A percentile compares a stretch with the other conserved stretches of the same genome.
phyloP scores from a whole-genome alignment of 345 rosid genomes.

The Eutrema japonicum region DNA sequence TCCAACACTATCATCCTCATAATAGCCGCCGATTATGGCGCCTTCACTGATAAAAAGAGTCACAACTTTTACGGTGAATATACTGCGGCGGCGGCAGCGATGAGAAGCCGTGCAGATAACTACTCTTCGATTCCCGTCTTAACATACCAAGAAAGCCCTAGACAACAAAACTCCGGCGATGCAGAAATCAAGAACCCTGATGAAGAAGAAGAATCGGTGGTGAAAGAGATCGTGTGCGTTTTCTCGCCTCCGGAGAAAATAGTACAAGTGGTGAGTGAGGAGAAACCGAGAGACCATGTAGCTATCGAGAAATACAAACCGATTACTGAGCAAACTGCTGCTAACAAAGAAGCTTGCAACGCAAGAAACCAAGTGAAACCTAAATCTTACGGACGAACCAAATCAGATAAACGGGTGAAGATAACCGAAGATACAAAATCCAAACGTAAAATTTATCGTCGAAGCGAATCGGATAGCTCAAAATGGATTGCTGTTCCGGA shows the following conservation, averaged over 20 bases:
- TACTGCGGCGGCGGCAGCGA: neutral
- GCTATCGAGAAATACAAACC: conserved; percentile 24
- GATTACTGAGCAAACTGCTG: conserved; percentile 5
- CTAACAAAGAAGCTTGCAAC: conserved; percentile 7
- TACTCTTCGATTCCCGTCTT: conserved; percentile 20
- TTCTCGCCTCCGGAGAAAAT: conserved; percentile 31
- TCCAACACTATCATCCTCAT: conserved; percentile 69
- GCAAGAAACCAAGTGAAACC: conserved; percentile 22
- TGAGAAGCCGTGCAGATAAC: conserved; percentile 20
- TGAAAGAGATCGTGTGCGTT: conserved; percentile 5
- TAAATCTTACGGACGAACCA: conserved; percentile 42
- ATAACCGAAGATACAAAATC: neutral
- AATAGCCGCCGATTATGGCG: conserved; percentile 63
- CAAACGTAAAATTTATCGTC: conserved; percentile 32
- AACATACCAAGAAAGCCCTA: conserved; percentile 20
- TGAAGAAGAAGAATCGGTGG: conserved; percentile 1
- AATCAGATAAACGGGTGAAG: conserved; percentile 47
- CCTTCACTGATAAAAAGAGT: conserved; percentile 48
- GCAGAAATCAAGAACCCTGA: neutral
- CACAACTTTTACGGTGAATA: conserved; percentile 46
- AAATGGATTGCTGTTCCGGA: conserved; percentile 42
- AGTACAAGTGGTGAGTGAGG: conserved; percentile 30
- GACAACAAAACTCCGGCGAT: neutral
- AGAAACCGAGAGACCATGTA: conserved; percentile 22
- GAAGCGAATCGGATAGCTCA: conserved; percentile 39